Evolutionary conservation across 129 eudicot species (phyloP).

Genomic region (Sambucus nigra): DNA sequence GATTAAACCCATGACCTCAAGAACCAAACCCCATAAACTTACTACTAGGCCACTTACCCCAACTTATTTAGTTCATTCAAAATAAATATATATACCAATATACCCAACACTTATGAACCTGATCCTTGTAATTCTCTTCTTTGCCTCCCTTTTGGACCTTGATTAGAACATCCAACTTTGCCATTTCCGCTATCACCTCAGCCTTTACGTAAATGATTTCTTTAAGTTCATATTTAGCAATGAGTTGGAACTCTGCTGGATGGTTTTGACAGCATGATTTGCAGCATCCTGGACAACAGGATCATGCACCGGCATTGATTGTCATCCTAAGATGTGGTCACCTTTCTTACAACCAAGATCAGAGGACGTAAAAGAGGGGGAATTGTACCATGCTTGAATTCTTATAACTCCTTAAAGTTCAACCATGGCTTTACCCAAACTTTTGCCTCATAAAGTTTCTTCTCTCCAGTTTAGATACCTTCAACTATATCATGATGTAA

Average conservation of each 20-base stretch:
- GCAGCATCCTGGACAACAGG: conserved; percentile 85
- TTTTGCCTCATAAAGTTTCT: too few relatives aligned
- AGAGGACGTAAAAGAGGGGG: too few relatives aligned
- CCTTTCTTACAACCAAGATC: conserved; percentile 24
- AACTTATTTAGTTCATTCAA: too few relatives aligned
- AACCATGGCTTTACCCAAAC: too few relatives aligned
- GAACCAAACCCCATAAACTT: too few relatives aligned
- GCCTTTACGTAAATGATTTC: conserved; percentile 69
- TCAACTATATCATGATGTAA: too few relatives aligned
- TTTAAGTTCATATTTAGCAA: conserved; percentile 52
- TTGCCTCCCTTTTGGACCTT: conserved; percentile 70
- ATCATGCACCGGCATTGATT: conserved; percentile 66
- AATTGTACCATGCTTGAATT: conserved; percentile 58
- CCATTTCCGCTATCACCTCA: conserved; percentile 59
- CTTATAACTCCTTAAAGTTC: conserved; percentile 75
- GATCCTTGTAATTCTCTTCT: conserved; percentile 74
- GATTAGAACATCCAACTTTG: conserved; percentile 58
- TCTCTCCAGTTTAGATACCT: too few relatives aligned
- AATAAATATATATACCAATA: too few relatives aligned
- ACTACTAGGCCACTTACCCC: too few relatives aligned
- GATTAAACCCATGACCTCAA: too few relatives aligned
- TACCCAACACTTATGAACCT: conserved; percentile 85
- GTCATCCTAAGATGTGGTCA: conserved; percentile 43
- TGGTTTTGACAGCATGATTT: conserved; percentile 53
- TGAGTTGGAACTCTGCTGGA: conserved; percentile 84